Percentiles rank a stretch among this genome's conserved stretches.
Evolutionary conservation across 768 basidiomycete genomes (phyloP).

Genomic region (Leucocoprinus leucothites): DNA sequence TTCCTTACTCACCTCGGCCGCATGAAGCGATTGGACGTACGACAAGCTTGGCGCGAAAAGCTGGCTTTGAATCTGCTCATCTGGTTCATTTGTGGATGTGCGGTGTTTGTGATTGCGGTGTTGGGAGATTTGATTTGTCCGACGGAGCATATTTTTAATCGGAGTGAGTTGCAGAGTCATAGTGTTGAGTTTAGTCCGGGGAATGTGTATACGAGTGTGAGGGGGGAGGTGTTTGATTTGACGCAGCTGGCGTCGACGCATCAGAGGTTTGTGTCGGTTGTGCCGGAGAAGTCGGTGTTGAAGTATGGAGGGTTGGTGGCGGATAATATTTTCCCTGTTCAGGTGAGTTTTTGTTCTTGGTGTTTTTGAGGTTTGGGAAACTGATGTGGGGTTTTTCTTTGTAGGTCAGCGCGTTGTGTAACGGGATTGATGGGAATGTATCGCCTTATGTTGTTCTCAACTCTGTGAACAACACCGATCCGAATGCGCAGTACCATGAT

Average conservation of each 20-base stretch:
- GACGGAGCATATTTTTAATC: slow-evolving; percentile 86
- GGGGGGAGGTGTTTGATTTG: slow-evolving; percentile 95
- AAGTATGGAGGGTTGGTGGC: slow-evolving; percentile 80
- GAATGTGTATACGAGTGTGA: slow-evolving; percentile 77
- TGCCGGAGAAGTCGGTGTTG: slow-evolving; percentile 70
- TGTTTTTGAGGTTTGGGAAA: neutral
- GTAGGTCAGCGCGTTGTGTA: slow-evolving; percentile 90
- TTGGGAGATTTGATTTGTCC: slow-evolving; percentile 91
- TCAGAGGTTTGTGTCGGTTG: slow-evolving; percentile 62
- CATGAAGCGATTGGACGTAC: slow-evolving; percentile 92
- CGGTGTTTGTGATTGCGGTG: slow-evolving; percentile 90
- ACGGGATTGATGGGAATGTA: slow-evolving; percentile 76
- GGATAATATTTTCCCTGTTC: slow-evolving; percentile 88
- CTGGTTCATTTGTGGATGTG: slow-evolving; percentile 88
- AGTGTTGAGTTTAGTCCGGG: slow-evolving; percentile 60
- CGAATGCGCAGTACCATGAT: slow-evolving; percentile 87
- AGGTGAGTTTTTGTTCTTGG: slow-evolving; percentile 44
- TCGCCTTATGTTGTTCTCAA: slow-evolving; percentile 81
- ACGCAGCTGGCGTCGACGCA: slow-evolving; percentile 66
- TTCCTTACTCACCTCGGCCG: slow-evolving; percentile 71
- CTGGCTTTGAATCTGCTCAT: slow-evolving; percentile 93
- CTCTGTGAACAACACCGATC: slow-evolving; percentile 72
- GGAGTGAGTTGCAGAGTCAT: slow-evolving; percentile 71
- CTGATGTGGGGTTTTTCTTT: slow-evolving; percentile 5
- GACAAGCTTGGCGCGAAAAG: slow-evolving; percentile 98